phyloP scores from a whole-genome alignment of 176 grass and related monocot genomes.

The Zizania latifolia region DNA sequence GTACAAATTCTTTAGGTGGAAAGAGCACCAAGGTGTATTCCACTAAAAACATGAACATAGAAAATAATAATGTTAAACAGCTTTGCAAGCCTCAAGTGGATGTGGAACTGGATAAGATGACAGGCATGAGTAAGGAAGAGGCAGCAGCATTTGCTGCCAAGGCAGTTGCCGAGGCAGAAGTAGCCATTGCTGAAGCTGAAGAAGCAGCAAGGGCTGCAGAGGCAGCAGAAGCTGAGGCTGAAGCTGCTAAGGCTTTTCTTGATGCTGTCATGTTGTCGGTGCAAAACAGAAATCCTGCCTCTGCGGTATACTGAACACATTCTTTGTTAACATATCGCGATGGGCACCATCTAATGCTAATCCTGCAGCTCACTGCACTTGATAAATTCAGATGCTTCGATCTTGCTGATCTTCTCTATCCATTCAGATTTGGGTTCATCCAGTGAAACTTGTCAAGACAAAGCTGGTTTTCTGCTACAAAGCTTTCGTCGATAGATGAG shows the following conservation, averaged over 20 bases:
- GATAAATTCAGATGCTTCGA: conserved; percentile 46
- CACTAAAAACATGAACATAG: conserved; percentile 24
- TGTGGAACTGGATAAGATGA: conserved; percentile 53
- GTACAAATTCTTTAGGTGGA: conserved; percentile 27
- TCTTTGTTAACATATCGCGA: neutral
- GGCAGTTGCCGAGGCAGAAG: conserved; percentile 85
- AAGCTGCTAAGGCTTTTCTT: conserved; percentile 60
- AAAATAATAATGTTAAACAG: conserved; percentile 43
- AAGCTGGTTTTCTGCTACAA: conserved; percentile 26
- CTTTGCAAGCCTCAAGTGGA: conserved; percentile 48
- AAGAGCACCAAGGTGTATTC: conserved; percentile 36
- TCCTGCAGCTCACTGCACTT: neutral
- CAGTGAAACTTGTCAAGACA: conserved; percentile 17
- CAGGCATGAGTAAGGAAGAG: conserved; percentile 56
- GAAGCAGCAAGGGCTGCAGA: conserved; percentile 76
- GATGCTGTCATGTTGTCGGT: conserved; percentile 51
- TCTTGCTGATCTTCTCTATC: conserved; percentile 42
- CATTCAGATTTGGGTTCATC: conserved; percentile 11
- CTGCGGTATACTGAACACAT: conserved; percentile 33
- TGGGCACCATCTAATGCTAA: neutral
- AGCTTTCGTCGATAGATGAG: conserved; percentile 42
- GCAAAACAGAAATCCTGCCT: conserved; percentile 54
- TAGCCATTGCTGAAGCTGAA: conserved; percentile 63
- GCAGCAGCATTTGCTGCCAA: conserved; percentile 75
- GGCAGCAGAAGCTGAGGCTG: conserved; percentile 61